phyloP scores from a whole-genome alignment of 2,329 filamentous ascomycete species.

The Fusarium burgessii region DNA sequence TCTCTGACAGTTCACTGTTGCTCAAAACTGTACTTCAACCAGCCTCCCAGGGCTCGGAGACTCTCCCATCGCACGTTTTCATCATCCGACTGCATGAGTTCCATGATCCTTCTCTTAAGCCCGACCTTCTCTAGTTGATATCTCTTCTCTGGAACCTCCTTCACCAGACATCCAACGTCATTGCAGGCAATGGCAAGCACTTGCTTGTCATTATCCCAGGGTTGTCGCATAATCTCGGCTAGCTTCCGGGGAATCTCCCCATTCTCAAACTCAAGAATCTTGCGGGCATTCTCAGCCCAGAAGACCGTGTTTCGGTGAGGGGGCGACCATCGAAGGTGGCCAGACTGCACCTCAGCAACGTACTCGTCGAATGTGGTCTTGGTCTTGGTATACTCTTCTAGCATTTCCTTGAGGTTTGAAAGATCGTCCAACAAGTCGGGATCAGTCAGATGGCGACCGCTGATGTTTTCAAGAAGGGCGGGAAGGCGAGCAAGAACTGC shows the following conservation, averaged over 20 bases:
- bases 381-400: constrained; percentile 76
- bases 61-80: constrained; percentile 95
- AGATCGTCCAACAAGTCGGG: constrained; percentile 74
- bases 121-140: constrained; percentile 84
- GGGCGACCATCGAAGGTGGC: constrained; percentile 92
- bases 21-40: constrained; percentile 74
- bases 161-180: constrained; percentile 88
- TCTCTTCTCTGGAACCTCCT: constrained; percentile 88
- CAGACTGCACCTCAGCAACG: constrained; percentile 84
- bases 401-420: constrained; percentile 69
- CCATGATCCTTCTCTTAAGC: constrained; percentile 89
- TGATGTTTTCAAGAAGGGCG: constrained; percentile 71
- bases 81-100: constrained; percentile 89
- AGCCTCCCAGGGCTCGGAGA: constrained; percentile 79
- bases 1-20: constrained; percentile 41
- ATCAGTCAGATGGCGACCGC: constrained; percentile 72
- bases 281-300: constrained; percentile 91
- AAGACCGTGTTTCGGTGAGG: constrained; percentile 88
- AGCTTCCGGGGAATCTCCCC: constrained; percentile 83
- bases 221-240: constrained; percentile 82
- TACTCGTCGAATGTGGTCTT: constrained; percentile 90
- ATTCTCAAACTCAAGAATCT: constrained; percentile 86
- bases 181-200: constrained; percentile 94
- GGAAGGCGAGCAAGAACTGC: constrained; percentile 89
- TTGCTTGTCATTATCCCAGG: constrained; percentile 84